Conservation (phyloP, 192 early-diverging fungal species). For the Coemansia sp. region DNA sequence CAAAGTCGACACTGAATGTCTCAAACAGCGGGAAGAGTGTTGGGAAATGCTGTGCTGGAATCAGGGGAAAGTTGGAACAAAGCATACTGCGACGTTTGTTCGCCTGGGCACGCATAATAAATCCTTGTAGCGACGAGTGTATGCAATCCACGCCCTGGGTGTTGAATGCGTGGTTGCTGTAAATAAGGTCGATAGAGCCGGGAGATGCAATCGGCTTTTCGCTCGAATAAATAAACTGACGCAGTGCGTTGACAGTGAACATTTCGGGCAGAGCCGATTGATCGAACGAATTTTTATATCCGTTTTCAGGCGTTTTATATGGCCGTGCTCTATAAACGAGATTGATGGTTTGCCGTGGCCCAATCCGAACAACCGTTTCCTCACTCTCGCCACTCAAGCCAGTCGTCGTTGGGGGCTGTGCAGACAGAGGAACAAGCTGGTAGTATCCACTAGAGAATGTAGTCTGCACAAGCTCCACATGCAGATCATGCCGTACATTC, state of each 20-base stretch:
- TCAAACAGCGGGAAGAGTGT: conserved; percentile 82
- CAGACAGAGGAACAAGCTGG: conserved; percentile 23
- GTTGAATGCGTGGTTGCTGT: conserved; percentile 54
- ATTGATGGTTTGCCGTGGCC: conserved; percentile 39
- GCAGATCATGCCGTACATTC: conserved; percentile 33
- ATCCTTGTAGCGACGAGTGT: conserved; percentile 64
- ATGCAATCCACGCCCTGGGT: conserved; percentile 59
- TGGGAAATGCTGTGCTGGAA: conserved; percentile 58
- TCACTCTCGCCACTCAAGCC: background rate
- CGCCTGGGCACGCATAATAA: conserved; percentile 69
- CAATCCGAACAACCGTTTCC: conserved; percentile 11
- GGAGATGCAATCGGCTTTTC: conserved; percentile 32
- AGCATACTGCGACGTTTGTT: conserved; percentile 71
- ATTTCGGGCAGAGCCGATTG: conserved; percentile 36
- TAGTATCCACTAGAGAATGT: conserved; percentile 43
- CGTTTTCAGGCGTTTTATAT: background rate
- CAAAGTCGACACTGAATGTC: conserved; percentile 85
- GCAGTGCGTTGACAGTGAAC: conserved; percentile 52
- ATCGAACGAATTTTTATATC: conserved; percentile 21
- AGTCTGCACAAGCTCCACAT: conserved; percentile 45
- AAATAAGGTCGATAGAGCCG: conserved; percentile 23
- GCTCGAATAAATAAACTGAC: conserved; percentile 44
- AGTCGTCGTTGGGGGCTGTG: background rate
- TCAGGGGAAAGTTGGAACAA: conserved; percentile 63
- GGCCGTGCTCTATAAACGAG: conserved; percentile 38